Evolutionary conservation across 768 basidiomycete species (phyloP).

Genomic region (Tylopilus balloui): DNA sequence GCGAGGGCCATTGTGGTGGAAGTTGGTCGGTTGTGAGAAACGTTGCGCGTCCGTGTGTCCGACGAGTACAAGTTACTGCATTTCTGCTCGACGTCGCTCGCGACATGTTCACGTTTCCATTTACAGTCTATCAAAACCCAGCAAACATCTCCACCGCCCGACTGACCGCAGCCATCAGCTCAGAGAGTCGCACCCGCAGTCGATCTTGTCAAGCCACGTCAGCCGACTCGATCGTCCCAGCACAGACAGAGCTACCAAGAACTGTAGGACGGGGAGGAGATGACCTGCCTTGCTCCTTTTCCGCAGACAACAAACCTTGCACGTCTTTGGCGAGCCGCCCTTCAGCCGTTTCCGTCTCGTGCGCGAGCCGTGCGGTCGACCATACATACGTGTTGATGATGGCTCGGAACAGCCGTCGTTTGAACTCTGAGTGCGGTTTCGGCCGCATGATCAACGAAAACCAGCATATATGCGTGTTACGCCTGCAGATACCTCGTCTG

Average conservation of each 20-base stretch:
- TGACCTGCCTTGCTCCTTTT: slow-evolving; percentile 34
- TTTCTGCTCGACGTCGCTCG: slow-evolving; percentile 2
- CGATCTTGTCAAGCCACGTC: slow-evolving; percentile 20
- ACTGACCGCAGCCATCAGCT: slow-evolving; percentile 26
- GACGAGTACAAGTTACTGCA: slow-evolving; percentile 8
- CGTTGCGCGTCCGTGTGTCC: neutral
- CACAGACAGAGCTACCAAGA: slow-evolving; percentile 21
- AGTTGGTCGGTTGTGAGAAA: slow-evolving; percentile 3
- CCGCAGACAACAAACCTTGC: slow-evolving; percentile 16
- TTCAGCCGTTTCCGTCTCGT: slow-evolving; percentile 17
- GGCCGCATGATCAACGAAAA: slow-evolving; percentile 7
- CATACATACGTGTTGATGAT: slow-evolving; percentile 21
- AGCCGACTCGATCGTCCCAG: slow-evolving; percentile 8
- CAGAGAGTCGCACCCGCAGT: slow-evolving; percentile 19
- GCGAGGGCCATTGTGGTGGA: slow-evolving; percentile 45
- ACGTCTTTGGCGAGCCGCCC: slow-evolving; percentile 11
- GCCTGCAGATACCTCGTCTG: slow-evolving; percentile 19
- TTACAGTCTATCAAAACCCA: slow-evolving; percentile 21
- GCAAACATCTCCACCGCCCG: slow-evolving; percentile 25
- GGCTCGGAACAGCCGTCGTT: slow-evolving; percentile 14
- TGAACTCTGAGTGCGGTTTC: slow-evolving; percentile 19
- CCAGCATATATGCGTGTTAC: slow-evolving; percentile 24
- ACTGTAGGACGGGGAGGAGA: slow-evolving; percentile 16
- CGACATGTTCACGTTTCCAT: slow-evolving; percentile 24
- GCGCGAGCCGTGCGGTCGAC: slow-evolving; percentile 23